Conservation (phyloP, 2,329 filamentous ascomycete species). For the Thelonectria blattea region DNA sequence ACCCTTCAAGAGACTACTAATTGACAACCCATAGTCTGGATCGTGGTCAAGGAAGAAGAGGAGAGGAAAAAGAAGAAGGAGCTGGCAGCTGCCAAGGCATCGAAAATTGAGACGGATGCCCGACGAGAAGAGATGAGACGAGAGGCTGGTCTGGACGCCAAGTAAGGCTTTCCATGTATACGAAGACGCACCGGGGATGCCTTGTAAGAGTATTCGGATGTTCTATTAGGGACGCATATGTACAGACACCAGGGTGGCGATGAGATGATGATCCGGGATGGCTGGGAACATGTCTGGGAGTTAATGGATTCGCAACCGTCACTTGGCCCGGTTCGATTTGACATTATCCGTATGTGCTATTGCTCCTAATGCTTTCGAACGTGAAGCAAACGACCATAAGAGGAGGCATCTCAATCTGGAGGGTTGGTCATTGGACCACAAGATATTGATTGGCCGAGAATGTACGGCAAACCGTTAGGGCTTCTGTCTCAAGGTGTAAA, state of each 20-base stretch:
- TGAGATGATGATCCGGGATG: slow-evolving; percentile 12
- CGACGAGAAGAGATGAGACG: slow-evolving; percentile 57
- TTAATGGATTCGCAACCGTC: slow-evolving; percentile 21
- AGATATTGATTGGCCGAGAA: not conserved
- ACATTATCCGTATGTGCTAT: not conserved
- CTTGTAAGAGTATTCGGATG: slow-evolving; percentile 33
- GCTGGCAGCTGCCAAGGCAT: slow-evolving; percentile 43
- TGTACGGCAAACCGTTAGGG: not conserved
- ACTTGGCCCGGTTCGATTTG: slow-evolving; percentile 11
- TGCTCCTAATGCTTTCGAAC: not conserved
- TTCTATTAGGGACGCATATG: slow-evolving; percentile 21
- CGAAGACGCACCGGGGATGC: slow-evolving; percentile 3
- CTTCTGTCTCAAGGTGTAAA: not conserved
- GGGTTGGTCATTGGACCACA: not conserved
- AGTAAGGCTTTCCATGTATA: slow-evolving; percentile 30
- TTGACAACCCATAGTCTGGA: slow-evolving; percentile 51
- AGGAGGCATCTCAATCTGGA: not conserved
- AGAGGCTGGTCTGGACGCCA: slow-evolving; percentile 52
- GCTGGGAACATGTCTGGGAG: slow-evolving; percentile 21
- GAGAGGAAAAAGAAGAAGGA: slow-evolving; percentile 49
- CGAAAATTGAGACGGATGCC: slow-evolving; percentile 50
- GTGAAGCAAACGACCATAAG: not conserved
- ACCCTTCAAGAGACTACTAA: not conserved
- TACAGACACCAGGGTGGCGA: slow-evolving; percentile 27
- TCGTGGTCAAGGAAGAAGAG: slow-evolving; percentile 57